Evolutionary conservation across 805 yeast genomes (phyloP), one percentile per base, ranked within the genome.

Genomic region (Candida maesae): DNA sequence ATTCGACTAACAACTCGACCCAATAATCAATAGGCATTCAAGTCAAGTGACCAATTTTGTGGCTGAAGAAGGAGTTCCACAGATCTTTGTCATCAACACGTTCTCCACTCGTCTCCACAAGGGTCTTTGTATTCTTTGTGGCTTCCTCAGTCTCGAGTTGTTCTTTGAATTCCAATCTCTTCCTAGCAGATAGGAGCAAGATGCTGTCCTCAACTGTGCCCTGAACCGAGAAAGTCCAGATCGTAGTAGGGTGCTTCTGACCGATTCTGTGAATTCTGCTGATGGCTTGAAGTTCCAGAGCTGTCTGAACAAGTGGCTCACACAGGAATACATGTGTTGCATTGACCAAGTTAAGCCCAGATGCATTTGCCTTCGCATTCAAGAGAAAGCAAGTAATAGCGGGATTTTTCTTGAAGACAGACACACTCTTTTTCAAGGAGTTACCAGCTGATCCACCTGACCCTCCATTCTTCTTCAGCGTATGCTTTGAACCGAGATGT

Each of bases 241-340:
- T 95, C 1, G 81, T 83, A 0, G 99, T 93, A 13, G 76, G 79
- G 33, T 72, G 67, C 3, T 71, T 73, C 61, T 93, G 99, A 0
- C 99, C 99, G 56, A 91, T 90, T 47, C 99, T 68, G 58, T 91
- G 96, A 32, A 93, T 79, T 47, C 99, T 74, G 36, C 95, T 86
- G 39, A 90, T 84, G 0, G 98, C 97, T 59, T 91, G 99, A 13
- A 87, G 59, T 52, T 93, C 98, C 35, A 89, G 69, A 2, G 95
- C 83, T 1, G 90, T 78, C 54, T 89, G 89, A 13, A 93, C 82
- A 42, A 93, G 69, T 1, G 99, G 98, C 63, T 93, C 99, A 60
- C 97, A 85, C 5, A 93, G 60, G 46, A 90, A 83, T 0, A 93
- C 91, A 59, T 93, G 96, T 3, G 85, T 84, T 0, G 99, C 98